These are phyloP conservation scores for Grosmannia serpens DNA, from an alignment of 2,329 filamentous ascomycete species.

Conservation along the genomic window DNA sequence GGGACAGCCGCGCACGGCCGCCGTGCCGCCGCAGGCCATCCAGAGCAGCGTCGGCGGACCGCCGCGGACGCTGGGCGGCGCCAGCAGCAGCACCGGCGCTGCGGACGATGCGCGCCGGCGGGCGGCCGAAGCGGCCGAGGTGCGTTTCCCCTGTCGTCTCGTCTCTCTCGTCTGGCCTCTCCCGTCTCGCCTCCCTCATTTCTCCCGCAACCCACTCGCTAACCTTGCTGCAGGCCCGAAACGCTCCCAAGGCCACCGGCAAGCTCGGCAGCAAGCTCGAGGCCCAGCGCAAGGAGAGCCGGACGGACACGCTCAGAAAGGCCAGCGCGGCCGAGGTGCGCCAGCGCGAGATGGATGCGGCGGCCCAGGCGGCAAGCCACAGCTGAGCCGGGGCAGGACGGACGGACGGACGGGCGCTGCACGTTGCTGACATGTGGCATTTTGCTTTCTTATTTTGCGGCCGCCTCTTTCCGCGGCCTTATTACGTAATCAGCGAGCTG, in stretches of 20 bases:
- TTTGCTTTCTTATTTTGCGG: background rate
- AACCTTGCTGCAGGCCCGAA: conserved; percentile 5
- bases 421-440: background rate
- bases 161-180: background rate
- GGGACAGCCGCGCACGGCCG: conserved; percentile 35
- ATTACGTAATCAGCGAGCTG: background rate
- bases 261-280: conserved; percentile 62
- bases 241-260: conserved; percentile 42
- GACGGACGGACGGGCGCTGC: no score
- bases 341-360: conserved; percentile 56
- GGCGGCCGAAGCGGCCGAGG: conserved; percentile 77
- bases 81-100: conserved; percentile 11
- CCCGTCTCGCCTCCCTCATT: background rate
- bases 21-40: conserved; percentile 30
- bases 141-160: conserved; percentile 32
- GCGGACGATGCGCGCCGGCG: conserved; percentile 53
- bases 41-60: conserved; percentile 38
- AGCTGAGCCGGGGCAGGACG: conserved; percentile 24
- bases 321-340: conserved; percentile 55
- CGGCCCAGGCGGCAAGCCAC: conserved; percentile 43
- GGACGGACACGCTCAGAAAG: conserved; percentile 54
- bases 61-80: conserved; percentile 53
- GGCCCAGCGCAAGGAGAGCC: conserved; percentile 66
- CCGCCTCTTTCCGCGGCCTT: no score
- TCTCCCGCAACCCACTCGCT: background rate